These are phyloP conservation scores for Debaryomycetaceae sp. DNA, from an alignment of 1,139 yeast genomes.

Conservation along the genomic window DNA sequence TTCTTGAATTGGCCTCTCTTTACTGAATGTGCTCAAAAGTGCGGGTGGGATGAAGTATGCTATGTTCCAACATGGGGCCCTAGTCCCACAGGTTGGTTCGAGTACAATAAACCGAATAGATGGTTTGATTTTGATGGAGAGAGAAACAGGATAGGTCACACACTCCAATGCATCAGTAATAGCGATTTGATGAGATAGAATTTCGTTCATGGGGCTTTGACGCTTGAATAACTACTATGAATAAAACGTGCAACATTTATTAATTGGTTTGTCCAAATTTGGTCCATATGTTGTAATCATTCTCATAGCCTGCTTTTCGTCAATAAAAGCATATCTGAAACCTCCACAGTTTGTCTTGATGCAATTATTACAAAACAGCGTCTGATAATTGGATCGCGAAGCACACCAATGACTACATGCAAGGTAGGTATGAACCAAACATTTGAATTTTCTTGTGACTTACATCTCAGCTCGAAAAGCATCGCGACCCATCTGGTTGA, in stretches of 20 bases:
- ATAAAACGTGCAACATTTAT: too few species aligned
- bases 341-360: background rate
- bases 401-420: too few species aligned
- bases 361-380: too few species aligned
- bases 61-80: slow-evolving; percentile 59
- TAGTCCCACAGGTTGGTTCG: slow-evolving; percentile 23
- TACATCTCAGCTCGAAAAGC: too few species aligned
- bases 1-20: slow-evolving; percentile 38
- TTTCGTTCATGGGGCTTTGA: background rate
- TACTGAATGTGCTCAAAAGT: slow-evolving; percentile 34
- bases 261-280: too few species aligned
- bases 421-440: too few species aligned
- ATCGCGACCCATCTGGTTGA: too few species aligned
- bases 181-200: background rate
- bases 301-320: background rate
- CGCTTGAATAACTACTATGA: background rate
- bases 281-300: too few species aligned
- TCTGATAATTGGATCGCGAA: too few species aligned
- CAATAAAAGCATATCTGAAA: background rate
- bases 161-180: slow-evolving; percentile 6
- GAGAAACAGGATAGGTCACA: slow-evolving; percentile 6
- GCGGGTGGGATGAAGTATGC: slow-evolving; percentile 45
- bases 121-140: slow-evolving; percentile 10
- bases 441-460: too few species aligned
- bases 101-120: background rate